These are phyloP conservation scores for Allomyces macrogynus DNA, from an alignment of 192 early-diverging fungal genomes.

Conservation along the genomic window DNA sequence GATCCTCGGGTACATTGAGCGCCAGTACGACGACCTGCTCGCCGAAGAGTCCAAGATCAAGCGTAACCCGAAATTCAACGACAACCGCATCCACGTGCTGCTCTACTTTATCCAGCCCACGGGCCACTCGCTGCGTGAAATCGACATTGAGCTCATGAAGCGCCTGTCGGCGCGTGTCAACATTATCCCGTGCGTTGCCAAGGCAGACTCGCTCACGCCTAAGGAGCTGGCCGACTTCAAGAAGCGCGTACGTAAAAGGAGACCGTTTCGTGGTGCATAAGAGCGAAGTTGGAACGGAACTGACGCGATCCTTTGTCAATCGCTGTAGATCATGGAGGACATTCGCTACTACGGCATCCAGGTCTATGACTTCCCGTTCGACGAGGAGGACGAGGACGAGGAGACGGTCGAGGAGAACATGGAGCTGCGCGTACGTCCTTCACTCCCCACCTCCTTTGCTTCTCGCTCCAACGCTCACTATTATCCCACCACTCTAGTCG, in stretches of 20 bases:
- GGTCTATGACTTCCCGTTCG: constrained; percentile 93
- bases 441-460: background rate
- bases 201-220: constrained; percentile 77
- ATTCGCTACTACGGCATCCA: constrained; percentile 87
- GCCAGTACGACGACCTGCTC: constrained; percentile 83
- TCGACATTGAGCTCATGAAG: constrained; percentile 86
- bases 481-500: constrained; percentile 8
- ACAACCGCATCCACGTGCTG: constrained; percentile 86
- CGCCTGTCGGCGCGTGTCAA: constrained; percentile 79
- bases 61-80: constrained; percentile 74
- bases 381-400: constrained; percentile 93
- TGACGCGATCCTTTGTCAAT: background rate
- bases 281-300: constrained; percentile 21
- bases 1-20: constrained; percentile 83
- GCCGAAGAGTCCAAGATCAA: constrained; percentile 72
- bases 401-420: constrained; percentile 96
- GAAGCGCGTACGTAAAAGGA: constrained; percentile 44
- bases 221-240: constrained; percentile 74
- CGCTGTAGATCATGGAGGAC: constrained; percentile 68
- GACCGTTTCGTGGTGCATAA: constrained; percentile 31
- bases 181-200: constrained; percentile 89
- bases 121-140: constrained; percentile 87
- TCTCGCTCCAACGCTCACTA: no score
- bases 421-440: constrained; percentile 49
- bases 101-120: constrained; percentile 97